These are phyloP conservation scores for Fusarium sacchari DNA, from an alignment of 2,329 filamentous ascomycete genomes.

Conservation along the genomic window DNA sequence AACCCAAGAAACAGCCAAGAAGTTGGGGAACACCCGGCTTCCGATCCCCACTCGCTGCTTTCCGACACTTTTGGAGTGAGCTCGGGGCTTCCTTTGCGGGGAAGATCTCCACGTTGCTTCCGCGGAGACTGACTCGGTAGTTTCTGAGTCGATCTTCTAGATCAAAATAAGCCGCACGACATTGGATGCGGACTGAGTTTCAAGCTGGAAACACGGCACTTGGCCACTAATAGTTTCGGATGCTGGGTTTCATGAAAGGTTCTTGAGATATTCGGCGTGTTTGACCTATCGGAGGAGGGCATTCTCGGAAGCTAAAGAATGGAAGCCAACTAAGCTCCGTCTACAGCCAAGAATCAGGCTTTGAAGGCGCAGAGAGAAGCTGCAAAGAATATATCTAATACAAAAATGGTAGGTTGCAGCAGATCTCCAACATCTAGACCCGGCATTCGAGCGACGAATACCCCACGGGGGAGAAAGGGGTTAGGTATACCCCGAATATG, in stretches of 20 bases:
- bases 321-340: neutral
- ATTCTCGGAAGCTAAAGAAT: neutral
- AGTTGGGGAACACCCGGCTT: conserved; percentile 4
- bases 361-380: neutral
- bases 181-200: neutral
- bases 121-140: conserved; percentile 1
- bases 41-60: conserved; percentile 6
- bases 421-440: neutral
- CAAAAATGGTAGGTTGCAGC: neutral
- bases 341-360: neutral
- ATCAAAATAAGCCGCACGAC: neutral
- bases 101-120: conserved; percentile 1
- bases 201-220: neutral
- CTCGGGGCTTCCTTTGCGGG: conserved; percentile 8
- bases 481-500: neutral
- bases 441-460: neutral
- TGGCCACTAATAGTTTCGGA: neutral
- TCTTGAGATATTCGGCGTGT: neutral
- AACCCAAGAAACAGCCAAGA: neutral
- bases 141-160: neutral
- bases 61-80: neutral
- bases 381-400: neutral
- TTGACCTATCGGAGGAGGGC: neutral
- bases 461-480: neutral
- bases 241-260: neutral